phyloP scores from a whole-genome alignment of 768 basidiomycete species.

The Pisolithus albus region DNA sequence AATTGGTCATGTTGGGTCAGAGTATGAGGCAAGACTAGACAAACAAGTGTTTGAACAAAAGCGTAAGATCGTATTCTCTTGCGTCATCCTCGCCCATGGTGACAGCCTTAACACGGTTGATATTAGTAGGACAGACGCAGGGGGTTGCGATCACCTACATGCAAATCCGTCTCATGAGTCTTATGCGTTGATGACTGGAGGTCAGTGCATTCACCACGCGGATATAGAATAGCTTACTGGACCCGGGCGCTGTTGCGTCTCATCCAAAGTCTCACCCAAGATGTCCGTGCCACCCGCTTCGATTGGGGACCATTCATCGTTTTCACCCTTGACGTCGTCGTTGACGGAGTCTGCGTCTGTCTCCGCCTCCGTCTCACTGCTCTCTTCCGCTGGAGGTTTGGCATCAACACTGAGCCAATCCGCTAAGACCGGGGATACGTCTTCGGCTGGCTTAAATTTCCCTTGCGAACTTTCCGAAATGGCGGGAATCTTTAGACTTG shows the following conservation, averaged over 20 bases:
- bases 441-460: slow-evolving; percentile 26
- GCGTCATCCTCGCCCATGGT: slow-evolving; percentile 73
- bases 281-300: slow-evolving; percentile 15
- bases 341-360: slow-evolving; percentile 69
- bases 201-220: neutral
- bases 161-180: neutral
- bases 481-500: neutral
- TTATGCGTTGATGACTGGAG: slow-evolving; percentile 4
- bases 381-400: slow-evolving; percentile 18
- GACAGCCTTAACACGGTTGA: slow-evolving; percentile 24
- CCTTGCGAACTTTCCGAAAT: slow-evolving; percentile 4
- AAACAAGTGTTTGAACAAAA: slow-evolving; percentile 80
- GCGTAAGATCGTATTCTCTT: slow-evolving; percentile 71
- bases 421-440: slow-evolving; percentile 42
- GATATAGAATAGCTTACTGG: neutral
- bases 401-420: slow-evolving; percentile 59
- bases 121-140: neutral
- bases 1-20: neutral
- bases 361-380: slow-evolving; percentile 44
- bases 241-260: slow-evolving; percentile 4
- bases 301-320: slow-evolving; percentile 36
- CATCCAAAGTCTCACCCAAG: slow-evolving; percentile 14
- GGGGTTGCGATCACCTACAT: slow-evolving; percentile 5
- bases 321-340: slow-evolving; percentile 40
- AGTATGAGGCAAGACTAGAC: slow-evolving; percentile 18